Conservation (phyloP, 139 green algal species). For the Bryopsis sp. region DNA sequence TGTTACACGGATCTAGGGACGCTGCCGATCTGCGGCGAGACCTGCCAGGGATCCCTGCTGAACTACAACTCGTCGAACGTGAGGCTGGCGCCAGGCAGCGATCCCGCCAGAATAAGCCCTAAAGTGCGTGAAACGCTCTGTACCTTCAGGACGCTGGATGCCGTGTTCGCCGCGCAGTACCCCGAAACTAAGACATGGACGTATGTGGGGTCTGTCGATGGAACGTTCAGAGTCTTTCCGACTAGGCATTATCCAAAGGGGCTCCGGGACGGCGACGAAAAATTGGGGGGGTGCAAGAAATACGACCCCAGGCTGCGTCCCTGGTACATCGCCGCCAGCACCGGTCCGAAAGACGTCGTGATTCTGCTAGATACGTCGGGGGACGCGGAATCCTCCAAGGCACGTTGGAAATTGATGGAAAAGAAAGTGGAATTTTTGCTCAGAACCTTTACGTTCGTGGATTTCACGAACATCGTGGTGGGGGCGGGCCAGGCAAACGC, state of each 20-base stretch:
- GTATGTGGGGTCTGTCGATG: not conserved
- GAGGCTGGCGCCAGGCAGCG: not conserved
- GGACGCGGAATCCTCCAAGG: not conserved
- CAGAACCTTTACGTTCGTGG: not conserved
- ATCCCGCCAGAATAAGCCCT: not conserved
- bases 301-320: slow-evolving; percentile 3
- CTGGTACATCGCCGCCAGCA: slow-evolving; percentile 8
- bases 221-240: not conserved
- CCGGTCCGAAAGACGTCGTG: slow-evolving; percentile 12
- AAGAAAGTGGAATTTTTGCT: not conserved
- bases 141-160: not conserved
- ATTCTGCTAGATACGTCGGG: slow-evolving; percentile 4
- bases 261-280: not conserved
- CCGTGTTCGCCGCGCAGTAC: not conserved
- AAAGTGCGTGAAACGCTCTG: slow-evolving; percentile 1
- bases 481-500: not conserved
- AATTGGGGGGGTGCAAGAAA: not conserved
- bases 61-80: slow-evolving; percentile 7
- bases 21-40: not conserved
- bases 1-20: not conserved
- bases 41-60: not conserved
- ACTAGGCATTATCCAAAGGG: too few species aligned
- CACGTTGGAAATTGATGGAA: not conserved
- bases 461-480: slow-evolving; percentile 5
- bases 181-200: not conserved